Conservation (phyloP, 371 early-diverging fungal species). For the Antonospora locustae region DNA sequence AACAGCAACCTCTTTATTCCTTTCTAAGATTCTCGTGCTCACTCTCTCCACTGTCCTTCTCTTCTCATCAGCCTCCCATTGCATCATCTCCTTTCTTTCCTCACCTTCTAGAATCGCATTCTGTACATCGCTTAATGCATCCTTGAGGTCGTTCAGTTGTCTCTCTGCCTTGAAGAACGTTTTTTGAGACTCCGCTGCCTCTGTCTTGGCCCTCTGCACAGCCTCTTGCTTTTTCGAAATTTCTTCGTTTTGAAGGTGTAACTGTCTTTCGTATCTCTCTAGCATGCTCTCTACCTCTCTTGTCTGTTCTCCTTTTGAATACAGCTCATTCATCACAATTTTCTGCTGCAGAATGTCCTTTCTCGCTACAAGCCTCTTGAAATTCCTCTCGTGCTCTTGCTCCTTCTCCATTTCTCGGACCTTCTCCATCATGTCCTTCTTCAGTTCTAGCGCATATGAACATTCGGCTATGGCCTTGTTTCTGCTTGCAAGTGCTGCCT, state of each 20-base stretch:
- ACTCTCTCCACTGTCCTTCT: slow-evolving; percentile 63
- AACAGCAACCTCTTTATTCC: slow-evolving; percentile 74
- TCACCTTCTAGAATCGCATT: slow-evolving; percentile 2
- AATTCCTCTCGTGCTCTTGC: slow-evolving; percentile 25
- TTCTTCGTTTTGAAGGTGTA: not conserved
- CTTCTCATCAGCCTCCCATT: slow-evolving; percentile 3
- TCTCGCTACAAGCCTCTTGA: slow-evolving; percentile 19
- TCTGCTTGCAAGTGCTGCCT: slow-evolving; percentile 11
- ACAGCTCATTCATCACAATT: slow-evolving; percentile 5
- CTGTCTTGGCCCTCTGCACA: not conserved
- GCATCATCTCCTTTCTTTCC: slow-evolving; percentile 5
- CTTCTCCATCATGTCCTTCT: slow-evolving; percentile 23
- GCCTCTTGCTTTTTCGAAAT: not conserved
- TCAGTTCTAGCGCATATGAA: slow-evolving; percentile 1
- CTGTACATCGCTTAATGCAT: not conserved
- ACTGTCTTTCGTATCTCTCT: slow-evolving; percentile 2
- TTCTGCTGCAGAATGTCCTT: slow-evolving; percentile 26
- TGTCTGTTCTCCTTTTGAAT: slow-evolving; percentile 4
- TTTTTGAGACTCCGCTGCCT: slow-evolving; percentile 5
- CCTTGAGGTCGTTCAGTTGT: not conserved
- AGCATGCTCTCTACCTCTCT: slow-evolving; percentile 7
- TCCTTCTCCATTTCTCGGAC: slow-evolving; percentile 34
- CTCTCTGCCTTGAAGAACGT: slow-evolving; percentile 2
- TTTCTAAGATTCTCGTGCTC: slow-evolving; percentile 72
- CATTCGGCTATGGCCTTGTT: slow-evolving; percentile 18